phyloP scores from a whole-genome alignment of 2,329 filamentous ascomycete genomes.

The Rhynchosporium secalis region DNA sequence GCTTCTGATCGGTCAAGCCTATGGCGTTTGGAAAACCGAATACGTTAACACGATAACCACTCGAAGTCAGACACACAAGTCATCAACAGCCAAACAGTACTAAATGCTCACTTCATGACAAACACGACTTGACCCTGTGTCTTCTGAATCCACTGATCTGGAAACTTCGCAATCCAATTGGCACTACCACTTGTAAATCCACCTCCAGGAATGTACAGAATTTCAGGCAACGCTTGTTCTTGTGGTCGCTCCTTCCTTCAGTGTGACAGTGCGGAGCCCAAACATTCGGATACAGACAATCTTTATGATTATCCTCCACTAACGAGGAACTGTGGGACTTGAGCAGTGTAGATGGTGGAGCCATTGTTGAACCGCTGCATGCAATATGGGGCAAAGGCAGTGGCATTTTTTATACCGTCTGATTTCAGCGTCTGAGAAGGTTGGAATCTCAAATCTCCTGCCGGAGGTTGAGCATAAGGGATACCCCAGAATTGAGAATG shows the following conservation, averaged over 20 bases:
- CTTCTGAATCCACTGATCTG: constrained; percentile 20
- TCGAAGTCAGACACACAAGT: neutral
- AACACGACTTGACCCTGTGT: constrained; percentile 33
- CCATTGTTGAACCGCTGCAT: constrained; percentile 23
- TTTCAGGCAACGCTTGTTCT: constrained; percentile 39
- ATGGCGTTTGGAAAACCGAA: constrained; percentile 33
- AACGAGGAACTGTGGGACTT: constrained; percentile 22
- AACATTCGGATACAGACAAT: constrained; percentile 43
- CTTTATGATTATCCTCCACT: constrained; percentile 34
- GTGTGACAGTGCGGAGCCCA: constrained; percentile 34
- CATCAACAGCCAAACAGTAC: too few species aligned
- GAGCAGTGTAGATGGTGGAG: constrained; percentile 21
- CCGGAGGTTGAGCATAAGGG: constrained; percentile 43
- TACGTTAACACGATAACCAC: constrained; percentile 40
- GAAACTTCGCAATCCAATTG: constrained; percentile 22
- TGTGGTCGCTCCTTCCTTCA: constrained; percentile 6
- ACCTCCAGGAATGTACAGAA: constrained; percentile 48
- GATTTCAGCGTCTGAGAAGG: constrained; percentile 32
- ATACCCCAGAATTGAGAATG: constrained; percentile 42
- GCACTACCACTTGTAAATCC: constrained; percentile 38
- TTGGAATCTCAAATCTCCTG: constrained; percentile 42
- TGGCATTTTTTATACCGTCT: constrained; percentile 23
- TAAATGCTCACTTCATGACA: constrained; percentile 31
- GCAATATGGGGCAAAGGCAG: constrained; percentile 26
- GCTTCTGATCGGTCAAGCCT: constrained; percentile 31